These are phyloP conservation scores for Plantago elongata DNA, from an alignment of 257 asterid genomes.

Conservation along the genomic window DNA sequence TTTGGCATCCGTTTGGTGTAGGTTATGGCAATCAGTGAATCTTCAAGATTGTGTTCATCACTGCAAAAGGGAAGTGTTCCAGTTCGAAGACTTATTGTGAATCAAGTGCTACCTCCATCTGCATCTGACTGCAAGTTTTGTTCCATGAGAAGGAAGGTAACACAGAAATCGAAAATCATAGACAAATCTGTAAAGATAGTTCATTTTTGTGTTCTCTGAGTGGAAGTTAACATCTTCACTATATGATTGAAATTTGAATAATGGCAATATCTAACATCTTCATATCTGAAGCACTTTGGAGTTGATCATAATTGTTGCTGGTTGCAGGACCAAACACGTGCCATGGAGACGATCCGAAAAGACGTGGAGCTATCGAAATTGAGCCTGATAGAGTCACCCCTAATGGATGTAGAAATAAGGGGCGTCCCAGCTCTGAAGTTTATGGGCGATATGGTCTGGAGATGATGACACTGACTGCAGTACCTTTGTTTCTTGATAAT, in stretches of 20 bases:
- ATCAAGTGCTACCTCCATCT: constrained; percentile 60
- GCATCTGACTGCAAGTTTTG: constrained; percentile 74
- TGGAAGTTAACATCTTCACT: too few species aligned
- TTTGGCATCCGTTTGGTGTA: constrained; percentile 11
- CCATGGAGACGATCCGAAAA: constrained; percentile 47
- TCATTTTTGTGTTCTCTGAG: neutral
- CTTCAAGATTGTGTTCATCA: constrained; percentile 65
- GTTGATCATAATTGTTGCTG: neutral
- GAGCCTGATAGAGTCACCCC: constrained; percentile 41
- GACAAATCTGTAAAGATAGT: neutral
- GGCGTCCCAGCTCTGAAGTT: constrained; percentile 66
- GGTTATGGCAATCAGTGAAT: constrained; percentile 80
- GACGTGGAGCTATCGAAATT: constrained; percentile 45
- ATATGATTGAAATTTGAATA: too few species aligned
- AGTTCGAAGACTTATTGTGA: constrained; percentile 56
- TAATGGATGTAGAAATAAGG: constrained; percentile 65
- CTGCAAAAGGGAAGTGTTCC: constrained; percentile 66
- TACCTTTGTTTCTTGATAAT: neutral
- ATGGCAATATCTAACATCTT: too few species aligned
- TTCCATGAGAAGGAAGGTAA: constrained; percentile 63
- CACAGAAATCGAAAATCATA: constrained; percentile 8
- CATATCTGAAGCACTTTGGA: too few species aligned
- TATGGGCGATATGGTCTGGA: constrained; percentile 66
- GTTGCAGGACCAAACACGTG: constrained; percentile 63
- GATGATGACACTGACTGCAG: constrained; percentile 20